Evolutionary conservation across 345 rosid species (phyloP), one percentile per base, ranked within the genome.

Genomic region (Brassica napus): DNA sequence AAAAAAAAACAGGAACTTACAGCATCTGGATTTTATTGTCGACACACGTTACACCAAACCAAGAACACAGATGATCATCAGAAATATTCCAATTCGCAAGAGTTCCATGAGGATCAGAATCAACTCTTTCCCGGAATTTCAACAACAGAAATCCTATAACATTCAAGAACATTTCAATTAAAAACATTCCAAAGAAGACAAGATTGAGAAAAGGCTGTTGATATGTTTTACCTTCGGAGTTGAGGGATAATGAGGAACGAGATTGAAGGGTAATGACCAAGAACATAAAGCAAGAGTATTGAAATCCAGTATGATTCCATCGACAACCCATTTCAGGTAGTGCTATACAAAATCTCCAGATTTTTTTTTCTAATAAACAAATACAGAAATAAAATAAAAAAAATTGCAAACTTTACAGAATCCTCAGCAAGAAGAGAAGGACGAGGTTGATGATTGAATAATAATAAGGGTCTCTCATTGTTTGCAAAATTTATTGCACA

Each of bases 1-100:
- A 63, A 14, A 57, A 54, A 54, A 1, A 57, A 8, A 32, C 35
- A 18, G 6, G 15, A 24, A 89, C 98, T 87, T 88, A 95, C 99
- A 95, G 84, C 78, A 78, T 86, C 16, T 86, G 85, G 77, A 93
- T 98, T 83, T 87, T 78, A 74, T 86, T 86, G 47, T 86, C 84
- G 54, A 81, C 88, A 79, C 99, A 95, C 6, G 82, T 86, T 58
- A 95, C 86, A 30, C 97, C 94, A 14, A 78, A 83, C 99, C 99
- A 95, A 69, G 67, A 66, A 78, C 99, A 95, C 4, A 91, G 87
- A 70, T 84, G 83, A 28, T 42, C 70, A 65, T 78, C 71, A 14
- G 72, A 78, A 82, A 83, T 82, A 74, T 68, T 79, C 99, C 99
- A 95, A 76, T 87, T 85, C 2, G 85, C 85, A 66, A 93, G 85